Base-by-base conservation (phyloP, 2,329 filamentous ascomycete species). In the Trichoderma sp. region DNA sequence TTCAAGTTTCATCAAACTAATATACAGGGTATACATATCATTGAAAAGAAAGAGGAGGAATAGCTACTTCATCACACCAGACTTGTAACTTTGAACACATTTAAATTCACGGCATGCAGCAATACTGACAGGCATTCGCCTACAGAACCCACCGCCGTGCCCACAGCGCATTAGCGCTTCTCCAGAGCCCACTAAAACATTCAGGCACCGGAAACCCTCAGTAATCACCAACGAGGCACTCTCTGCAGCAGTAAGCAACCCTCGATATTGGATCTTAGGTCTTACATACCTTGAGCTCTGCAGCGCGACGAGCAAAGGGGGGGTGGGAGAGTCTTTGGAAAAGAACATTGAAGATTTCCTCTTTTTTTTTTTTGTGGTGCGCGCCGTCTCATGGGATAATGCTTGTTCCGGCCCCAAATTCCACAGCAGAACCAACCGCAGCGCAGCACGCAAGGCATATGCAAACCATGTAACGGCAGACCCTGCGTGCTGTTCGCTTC, bases 111-210 rank as follows among this genome's bases (percentile, higher is more conserved):
- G 11, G n/a, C 37, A 59, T 30, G 37, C 26, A 46, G 58, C 46
- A 59, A 59, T 46, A 30, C 58, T 46, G 46, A 49, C 46, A 24
- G 18, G 46, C n/a, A 49, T 49, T 49, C 46, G 46, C 46, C 43
- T 30, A 26, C 32, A n/a, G 39, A 61, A 43, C 59, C 59, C 43
- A 32, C 46, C 59, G 52, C 59, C 59, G 30, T 21, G 59, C 46
- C 59, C 30, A 30, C 46, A 52, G 59, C 59, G 59, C 59, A 63
- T 63, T 63, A 63, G 59, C 59, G 59, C 26, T 49, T n/a, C 58
- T 28, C 30, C 26, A 18, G 39, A 26, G 59, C 49, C 46, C 59
- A 52, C 59, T 54, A 24, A n/a, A n/a, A 63, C 46, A 49, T 21
- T 5, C 46, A 49, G 46, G 46, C 21, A 49, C 46, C 46, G 4